Evolutionary conservation across 2,329 filamentous ascomycete genomes (phyloP).

Genomic region (Aspergillus glaucus): DNA sequence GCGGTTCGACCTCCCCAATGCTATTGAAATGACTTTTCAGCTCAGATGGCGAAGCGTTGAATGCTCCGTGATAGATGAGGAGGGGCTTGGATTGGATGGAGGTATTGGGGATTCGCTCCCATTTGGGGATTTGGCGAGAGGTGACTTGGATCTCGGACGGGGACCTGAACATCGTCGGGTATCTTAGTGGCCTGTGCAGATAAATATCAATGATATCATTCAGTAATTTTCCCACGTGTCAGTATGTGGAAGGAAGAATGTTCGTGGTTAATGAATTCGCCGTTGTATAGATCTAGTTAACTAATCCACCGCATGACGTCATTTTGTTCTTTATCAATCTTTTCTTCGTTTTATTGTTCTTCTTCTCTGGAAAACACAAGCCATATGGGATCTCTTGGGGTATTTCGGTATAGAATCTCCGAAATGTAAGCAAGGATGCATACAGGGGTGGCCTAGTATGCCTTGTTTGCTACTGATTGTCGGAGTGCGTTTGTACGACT

Average conservation of each 20-base stretch:
- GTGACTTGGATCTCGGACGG: constrained; percentile 51
- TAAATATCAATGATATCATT: too few species aligned
- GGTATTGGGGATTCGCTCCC: constrained; percentile 57
- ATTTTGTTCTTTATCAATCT: neutral
- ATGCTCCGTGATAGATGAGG: constrained; percentile 59
- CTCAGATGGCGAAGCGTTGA: constrained; percentile 43
- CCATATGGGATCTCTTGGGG: too few species aligned
- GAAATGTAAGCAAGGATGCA: too few species aligned
- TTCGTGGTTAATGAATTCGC: neutral
- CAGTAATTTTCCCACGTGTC: too few species aligned
- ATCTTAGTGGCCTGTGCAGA: neutral
- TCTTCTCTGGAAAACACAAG: too few species aligned
- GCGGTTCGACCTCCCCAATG: constrained; percentile 52
- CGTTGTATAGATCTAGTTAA: neutral
- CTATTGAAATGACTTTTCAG: constrained; percentile 53
- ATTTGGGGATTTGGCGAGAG: constrained; percentile 53
- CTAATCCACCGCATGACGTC: constrained; percentile 7
- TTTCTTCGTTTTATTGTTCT: too few species aligned
- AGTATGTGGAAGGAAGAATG: neutral
- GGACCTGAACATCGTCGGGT: constrained; percentile 30
- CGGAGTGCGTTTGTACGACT: too few species aligned
- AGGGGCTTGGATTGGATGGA: constrained; percentile 58
- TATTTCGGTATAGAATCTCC: too few species aligned
- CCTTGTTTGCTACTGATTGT: too few species aligned
- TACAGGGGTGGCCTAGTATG: too few species aligned